Conservation (phyloP, 345 rosid genomes). For the Syzygium oleosum region DNA sequence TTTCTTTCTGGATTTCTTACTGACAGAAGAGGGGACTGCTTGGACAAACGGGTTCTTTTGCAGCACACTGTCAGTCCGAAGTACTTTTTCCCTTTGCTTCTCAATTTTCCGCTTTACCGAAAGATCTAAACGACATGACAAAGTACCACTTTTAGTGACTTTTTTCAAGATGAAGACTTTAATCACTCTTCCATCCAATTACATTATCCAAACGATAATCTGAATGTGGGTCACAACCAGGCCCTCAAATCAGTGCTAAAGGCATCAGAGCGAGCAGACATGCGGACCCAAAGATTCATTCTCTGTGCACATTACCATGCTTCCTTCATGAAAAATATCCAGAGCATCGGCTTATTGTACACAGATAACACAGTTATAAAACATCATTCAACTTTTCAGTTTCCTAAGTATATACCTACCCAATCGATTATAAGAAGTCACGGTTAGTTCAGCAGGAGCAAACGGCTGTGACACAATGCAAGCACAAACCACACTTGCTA, state of each 20-base stretch:
- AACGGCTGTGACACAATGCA: background rate
- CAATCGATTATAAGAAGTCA: background rate
- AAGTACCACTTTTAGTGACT: background rate
- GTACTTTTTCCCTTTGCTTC: conserved; percentile 66
- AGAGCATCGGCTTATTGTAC: conserved; percentile 10
- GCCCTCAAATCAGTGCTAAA: conserved; percentile 1
- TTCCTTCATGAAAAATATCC: conserved; percentile 6
- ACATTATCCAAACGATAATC: background rate
- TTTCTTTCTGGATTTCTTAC: conserved; percentile 31
- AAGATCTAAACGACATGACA: conserved; percentile 33
- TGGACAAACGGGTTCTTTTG: conserved; percentile 73
- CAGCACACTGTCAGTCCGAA: conserved; percentile 52
- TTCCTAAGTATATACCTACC: background rate
- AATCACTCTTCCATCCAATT: background rate
- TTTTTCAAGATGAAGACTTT: background rate
- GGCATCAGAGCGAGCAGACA: conserved; percentile 2
- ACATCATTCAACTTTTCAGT: background rate
- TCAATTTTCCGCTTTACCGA: conserved; percentile 76
- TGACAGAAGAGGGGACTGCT: conserved; percentile 53
- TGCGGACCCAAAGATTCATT: conserved; percentile 2
- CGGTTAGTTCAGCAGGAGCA: background rate
- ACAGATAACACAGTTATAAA: background rate
- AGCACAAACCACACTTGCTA: background rate
- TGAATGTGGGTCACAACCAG: conserved; percentile 5
- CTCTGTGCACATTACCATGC: conserved; percentile 12